Evolutionary conservation across 257 asterid species (phyloP).

Genomic region (Nicotiana tomentosiformis): DNA sequence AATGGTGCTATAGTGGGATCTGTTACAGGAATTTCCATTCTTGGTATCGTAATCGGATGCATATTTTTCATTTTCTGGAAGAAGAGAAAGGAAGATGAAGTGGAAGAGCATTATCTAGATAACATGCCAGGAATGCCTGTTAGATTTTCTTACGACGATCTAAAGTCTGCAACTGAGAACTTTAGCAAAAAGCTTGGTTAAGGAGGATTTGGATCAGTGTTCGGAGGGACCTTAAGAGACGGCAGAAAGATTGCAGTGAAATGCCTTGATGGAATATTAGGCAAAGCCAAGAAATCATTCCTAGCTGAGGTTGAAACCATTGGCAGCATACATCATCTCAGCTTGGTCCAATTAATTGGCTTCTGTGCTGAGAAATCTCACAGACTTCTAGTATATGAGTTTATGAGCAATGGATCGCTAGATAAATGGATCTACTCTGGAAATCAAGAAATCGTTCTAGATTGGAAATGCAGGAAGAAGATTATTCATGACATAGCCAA

Average conservation of each 20-base stretch:
- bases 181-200: conserved; percentile 16
- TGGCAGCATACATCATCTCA: conserved; percentile 25
- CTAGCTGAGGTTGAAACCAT: conserved; percentile 23
- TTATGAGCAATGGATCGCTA: conserved; percentile 25
- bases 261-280: not conserved
- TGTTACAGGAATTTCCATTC: not conserved
- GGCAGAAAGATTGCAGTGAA: conserved; percentile 25
- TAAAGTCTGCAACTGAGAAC: conserved; percentile 7
- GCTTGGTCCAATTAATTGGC: conserved; percentile 21
- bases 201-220: conserved; percentile 20
- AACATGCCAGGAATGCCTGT: conserved; percentile 16
- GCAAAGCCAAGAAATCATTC: conserved; percentile 8
- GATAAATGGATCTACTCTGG: conserved; percentile 18
- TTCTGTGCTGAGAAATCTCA: conserved; percentile 17
- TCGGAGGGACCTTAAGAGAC: conserved; percentile 3
- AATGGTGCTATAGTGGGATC: not conserved
- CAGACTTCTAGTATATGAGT: conserved; percentile 21
- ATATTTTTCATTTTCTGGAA: not conserved
- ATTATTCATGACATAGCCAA: conserved; percentile 15
- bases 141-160: conserved; percentile 16
- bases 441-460: not conserved
- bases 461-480: conserved; percentile 10
- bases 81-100: not conserved
- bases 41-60: not conserved
- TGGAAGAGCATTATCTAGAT: conserved; percentile 12